phyloP scores from a whole-genome alignment of 192 early-diverging fungal species.

The Podila minutissima region DNA sequence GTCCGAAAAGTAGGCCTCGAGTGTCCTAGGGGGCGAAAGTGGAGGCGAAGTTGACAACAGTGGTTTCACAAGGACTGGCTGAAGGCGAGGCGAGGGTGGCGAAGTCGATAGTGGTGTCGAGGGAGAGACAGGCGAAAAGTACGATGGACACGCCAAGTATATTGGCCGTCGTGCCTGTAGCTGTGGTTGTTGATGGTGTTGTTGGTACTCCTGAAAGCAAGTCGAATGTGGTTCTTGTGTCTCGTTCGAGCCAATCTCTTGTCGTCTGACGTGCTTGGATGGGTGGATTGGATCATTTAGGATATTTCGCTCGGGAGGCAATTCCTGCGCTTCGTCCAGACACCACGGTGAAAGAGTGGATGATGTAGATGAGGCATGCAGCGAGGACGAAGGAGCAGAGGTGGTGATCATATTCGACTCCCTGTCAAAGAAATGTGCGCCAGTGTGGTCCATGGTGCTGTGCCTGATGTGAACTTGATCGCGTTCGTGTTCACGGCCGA shows the following conservation, averaged over 20 bases:
- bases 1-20: slow-evolving; percentile 4
- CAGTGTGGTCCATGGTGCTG: no score
- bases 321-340: neutral
- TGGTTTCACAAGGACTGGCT: slow-evolving; percentile 3
- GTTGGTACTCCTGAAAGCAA: neutral
- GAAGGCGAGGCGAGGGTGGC: neutral
- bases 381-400: no score
- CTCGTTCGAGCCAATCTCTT: no score
- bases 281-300: no score
- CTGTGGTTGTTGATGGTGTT: slow-evolving; percentile 6
- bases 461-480: neutral
- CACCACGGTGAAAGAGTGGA: no score
- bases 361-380: no score
- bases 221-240: neutral
- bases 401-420: no score
- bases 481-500: neutral
- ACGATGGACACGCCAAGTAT: neutral
- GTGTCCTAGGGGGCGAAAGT: neutral
- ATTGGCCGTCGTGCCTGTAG: slow-evolving; percentile 2
- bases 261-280: no score
- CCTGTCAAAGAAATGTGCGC: no score
- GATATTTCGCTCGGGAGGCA: neutral
- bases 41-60: neutral
- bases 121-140: neutral
- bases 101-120: neutral